A percentile compares a stretch with the other conserved stretches of the same genome.
Evolutionary conservation across 2,329 filamentous ascomycete genomes (phyloP).

Genomic region (Epichloe gansuensis): DNA sequence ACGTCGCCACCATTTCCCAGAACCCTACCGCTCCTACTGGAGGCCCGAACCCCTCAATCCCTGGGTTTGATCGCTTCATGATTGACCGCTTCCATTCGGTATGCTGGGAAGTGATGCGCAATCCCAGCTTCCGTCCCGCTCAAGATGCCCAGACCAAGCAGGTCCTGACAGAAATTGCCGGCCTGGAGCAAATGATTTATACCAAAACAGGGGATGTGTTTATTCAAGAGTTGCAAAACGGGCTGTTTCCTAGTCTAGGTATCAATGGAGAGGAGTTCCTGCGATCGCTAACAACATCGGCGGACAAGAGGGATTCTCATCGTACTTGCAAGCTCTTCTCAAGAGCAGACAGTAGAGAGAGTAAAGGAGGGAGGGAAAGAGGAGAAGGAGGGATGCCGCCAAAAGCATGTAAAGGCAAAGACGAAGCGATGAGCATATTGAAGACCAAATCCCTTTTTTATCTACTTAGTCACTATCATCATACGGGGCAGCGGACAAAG

Average conservation of each 20-base stretch:
- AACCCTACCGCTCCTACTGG: constrained; percentile 38
- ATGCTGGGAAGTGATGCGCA: constrained; percentile 78
- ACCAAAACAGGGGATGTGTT: constrained; percentile 79
- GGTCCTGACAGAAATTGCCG: constrained; percentile 78
- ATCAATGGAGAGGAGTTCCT: constrained; percentile 50
- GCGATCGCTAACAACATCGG: constrained; percentile 43
- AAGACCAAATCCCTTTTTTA: neutral
- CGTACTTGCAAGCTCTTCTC: constrained; percentile 49
- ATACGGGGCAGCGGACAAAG: neutral
- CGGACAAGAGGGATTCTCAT: constrained; percentile 50
- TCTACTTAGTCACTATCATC: neutral
- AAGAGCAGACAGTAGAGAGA: constrained; percentile 28
- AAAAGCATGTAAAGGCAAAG: neutral
- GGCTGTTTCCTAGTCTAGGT: constrained; percentile 53
- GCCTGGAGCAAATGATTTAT: constrained; percentile 80
- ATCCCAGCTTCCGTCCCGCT: constrained; percentile 66
- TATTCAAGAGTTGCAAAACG: constrained; percentile 52
- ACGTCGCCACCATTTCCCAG: constrained; percentile 47
- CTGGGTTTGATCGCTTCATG: constrained; percentile 86
- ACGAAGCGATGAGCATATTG: neutral
- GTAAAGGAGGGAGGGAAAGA: no score
- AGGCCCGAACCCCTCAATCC: constrained; percentile 48
- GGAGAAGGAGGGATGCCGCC: neutral
- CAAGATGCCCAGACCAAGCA: constrained; percentile 77
- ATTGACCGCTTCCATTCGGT: constrained; percentile 79